Evolutionary conservation across 257 asterid species (phyloP).

Genomic region (Petunia axillaris): DNA sequence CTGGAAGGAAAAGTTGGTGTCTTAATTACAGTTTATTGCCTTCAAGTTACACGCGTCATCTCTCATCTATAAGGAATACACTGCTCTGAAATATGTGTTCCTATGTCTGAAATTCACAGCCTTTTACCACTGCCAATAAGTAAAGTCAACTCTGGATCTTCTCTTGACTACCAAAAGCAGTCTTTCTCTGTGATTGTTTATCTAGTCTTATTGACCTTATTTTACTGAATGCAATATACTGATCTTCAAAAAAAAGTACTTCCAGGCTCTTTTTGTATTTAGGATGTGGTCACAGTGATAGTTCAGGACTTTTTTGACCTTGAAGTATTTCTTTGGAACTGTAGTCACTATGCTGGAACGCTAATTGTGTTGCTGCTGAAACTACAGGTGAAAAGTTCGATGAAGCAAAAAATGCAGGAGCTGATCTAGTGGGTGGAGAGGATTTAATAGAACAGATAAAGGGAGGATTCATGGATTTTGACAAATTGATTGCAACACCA

Average conservation of each 20-base stretch:
- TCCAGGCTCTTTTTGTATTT: not conserved
- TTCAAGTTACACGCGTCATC: not conserved
- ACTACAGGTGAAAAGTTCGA: constrained; percentile 89
- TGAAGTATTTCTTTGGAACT: not conserved
- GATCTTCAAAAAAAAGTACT: too few relatives aligned
- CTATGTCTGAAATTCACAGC: not conserved
- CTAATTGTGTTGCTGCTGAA: constrained; percentile 39
- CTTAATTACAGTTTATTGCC: not conserved
- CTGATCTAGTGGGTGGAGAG: constrained; percentile 97
- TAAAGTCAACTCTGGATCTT: not conserved
- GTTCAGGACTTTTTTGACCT: not conserved
- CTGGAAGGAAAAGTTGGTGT: not conserved
- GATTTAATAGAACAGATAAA: constrained; percentile 88
- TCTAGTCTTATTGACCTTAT: not conserved
- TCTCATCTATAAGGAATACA: not conserved
- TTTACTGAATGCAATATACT: constrained; percentile 15
- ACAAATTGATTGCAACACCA: constrained; percentile 94
- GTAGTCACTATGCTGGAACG: constrained; percentile 20
- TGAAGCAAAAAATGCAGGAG: constrained; percentile 98
- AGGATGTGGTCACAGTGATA: not conserved
- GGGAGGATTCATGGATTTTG: constrained; percentile 95
- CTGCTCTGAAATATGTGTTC: not conserved
- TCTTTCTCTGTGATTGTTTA: not conserved
- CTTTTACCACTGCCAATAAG: not conserved
- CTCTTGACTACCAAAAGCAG: not conserved